Base-by-base conservation (phyloP, 495 filamentous ascomycete genomes). In the Penicillium nucicola region DNA sequence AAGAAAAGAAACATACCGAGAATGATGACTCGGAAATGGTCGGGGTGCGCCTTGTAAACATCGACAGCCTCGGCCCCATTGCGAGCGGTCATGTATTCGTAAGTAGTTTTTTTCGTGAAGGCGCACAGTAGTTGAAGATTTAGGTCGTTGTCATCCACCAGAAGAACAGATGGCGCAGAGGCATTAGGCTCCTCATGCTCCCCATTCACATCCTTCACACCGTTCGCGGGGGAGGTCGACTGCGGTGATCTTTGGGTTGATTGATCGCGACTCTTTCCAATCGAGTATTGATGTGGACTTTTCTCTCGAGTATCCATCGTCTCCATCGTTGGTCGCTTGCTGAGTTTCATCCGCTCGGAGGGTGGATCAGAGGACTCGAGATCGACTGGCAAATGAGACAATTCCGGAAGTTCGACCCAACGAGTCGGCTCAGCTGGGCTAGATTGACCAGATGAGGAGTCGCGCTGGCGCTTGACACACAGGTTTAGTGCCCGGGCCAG, bases 21-120 rank as follows among this genome's bases (percentile, higher is more conserved):
- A 14, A 83, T 66, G 2, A 84, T 68, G 18, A 77, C 61, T 25
- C 69, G 59, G 57, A 78, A 75, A 13, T 32, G 44, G 1, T 41
- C 45, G 6, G 61, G 58, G 42, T 54, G 43, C 8, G 42, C 52
- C 22, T 69, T 61, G 42, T 71, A 83, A 1, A 61, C 57, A 10
- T 82, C 64, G 4, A 85, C 57, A 0, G 82, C 82, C 38, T 84
- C 70, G 6, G 71, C 61, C 3, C 83, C 83, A 51, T 85, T 77
- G 13, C 58, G 52, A 0, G 80, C 82, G 0, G 50, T 57, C 28
- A 35, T 17, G 48, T 44, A 74, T 40, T 42, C 45, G 56, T 57
- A 35, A 40, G 53, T 14, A 8, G 62, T 52, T 40, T 75, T 76
- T 13, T 65, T 62, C 53, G 79, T 75, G 40, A 76, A 65, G 13